phyloP scores from a whole-genome alignment of 169 alveolate species.

The Plasmodium yoelii region DNA sequence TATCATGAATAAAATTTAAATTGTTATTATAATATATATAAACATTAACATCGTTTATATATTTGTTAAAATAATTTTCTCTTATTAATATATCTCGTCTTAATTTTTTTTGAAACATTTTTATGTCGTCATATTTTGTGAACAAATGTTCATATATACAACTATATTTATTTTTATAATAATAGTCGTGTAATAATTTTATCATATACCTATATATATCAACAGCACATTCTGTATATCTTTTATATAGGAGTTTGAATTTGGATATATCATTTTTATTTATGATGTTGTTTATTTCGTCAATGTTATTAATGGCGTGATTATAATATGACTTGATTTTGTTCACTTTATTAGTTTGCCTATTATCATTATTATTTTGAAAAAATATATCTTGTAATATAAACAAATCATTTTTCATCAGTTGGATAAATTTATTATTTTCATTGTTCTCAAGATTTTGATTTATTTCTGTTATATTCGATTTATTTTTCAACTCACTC shows the following conservation, averaged over 20 bases:
- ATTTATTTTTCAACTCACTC: not conserved
- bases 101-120: conserved; percentile 25
- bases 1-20: conserved; percentile 21
- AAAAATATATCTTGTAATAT: conserved; percentile 41
- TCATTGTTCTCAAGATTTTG: not conserved
- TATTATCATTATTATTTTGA: conserved; percentile 4
- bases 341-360: conserved; percentile 2
- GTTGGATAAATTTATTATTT: conserved; percentile 16
- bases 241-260: conserved; percentile 19
- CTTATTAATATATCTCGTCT: conserved; percentile 7
- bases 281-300: conserved; percentile 38
- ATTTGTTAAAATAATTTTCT: conserved; percentile 36
- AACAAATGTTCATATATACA: conserved; percentile 22
- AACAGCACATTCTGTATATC: conserved; percentile 17
- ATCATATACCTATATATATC: conserved; percentile 50
- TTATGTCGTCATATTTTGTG: conserved; percentile 48
- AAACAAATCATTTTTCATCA: conserved; percentile 44
- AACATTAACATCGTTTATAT: conserved; percentile 24
- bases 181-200: conserved; percentile 26
- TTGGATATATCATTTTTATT: conserved; percentile 17
- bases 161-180: conserved; percentile 27
- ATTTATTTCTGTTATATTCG: not conserved
- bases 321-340: conserved; percentile 43
- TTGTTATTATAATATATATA: conserved; percentile 17
- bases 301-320: conserved; percentile 40